Evolutionary conservation across 2,329 filamentous ascomycete genomes (phyloP), one percentile per base, ranked within the genome.

Genomic region (Phaeosphaeria sp.): DNA sequence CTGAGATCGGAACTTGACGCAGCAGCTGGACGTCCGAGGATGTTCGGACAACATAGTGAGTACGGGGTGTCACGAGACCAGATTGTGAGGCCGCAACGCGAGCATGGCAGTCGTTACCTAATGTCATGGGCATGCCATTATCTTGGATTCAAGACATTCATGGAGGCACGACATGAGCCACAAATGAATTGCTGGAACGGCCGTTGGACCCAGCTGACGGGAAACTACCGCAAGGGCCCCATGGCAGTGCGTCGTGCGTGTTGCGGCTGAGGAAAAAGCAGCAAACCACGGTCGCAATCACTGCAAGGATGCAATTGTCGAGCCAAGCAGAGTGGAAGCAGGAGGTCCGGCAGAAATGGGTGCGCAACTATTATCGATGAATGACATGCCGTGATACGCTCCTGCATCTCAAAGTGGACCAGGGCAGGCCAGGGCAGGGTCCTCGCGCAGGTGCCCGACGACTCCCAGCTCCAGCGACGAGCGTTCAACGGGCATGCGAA

Each of bases 141-240:
- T 50, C 56, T 36, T 53, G 51, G 36, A 59, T 57, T 50, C 59
- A 63, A 65, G 65, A 67, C 62, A 69, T 61, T 50, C 50, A 53
- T 57, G 49, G 60, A 67, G 61, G 48, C 67, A 75, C 71, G 45
- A 57, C 68, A 70, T 67, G 67, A 74, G 73, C 73, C 74, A 75
- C 68, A 67, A 8, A 56, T 68, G 53, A 49, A 66, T 70, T 66
- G 73, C 55, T 75, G 74, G 73, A 69, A 75, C 63, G 61, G 64
- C 72, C 73, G 74, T 76, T 77, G 65, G 69, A 74, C 64, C 74
- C 72, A 72, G 66, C 44, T 56, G 51, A 56, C 66, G 71, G 73
- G 73, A 71, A 64, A 62, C 56, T 63, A 64, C 66, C 30, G 64
- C 71, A 66, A 67, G 63, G 66, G 61, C 60, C 57, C 49, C 27